Evolutionary conservation across 225 moss, liverwort and hornwort species (phyloP), one percentile per base, ranked within the genome.

Genomic region (Physcomitrellopsis africana): DNA sequence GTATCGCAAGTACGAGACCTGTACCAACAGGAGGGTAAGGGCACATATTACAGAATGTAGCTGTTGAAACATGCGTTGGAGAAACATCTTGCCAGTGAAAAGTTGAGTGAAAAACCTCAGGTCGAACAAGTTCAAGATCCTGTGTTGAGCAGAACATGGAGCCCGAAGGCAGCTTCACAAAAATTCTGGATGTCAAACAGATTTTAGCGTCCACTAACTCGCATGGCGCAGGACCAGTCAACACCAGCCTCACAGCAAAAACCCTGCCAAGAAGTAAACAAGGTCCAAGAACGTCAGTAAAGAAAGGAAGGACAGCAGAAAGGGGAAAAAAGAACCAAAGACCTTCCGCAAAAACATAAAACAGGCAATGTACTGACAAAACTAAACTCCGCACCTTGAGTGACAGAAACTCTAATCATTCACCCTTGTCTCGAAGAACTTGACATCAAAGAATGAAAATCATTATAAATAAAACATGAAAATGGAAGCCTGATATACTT

Each of bases 81-180:
- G 24, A 15, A 13, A 49, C 11, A 49, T 49, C 2, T 3, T 49
- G 12, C 0, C 48, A 49, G 11, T 49, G 48, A 49, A 11, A 49
- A 49, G 15, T 15, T 49, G 48, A 11, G 15, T 11, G 46, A n/a
- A n/a, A 9, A 55, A 69, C 91, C 83, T 91, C 91, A 12, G 88
- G 82, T 47, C 91, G 82, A 49, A 91, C 82, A 45, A 91, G 91
- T 62, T 86, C 81, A 73, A 91, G 81, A 72, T 91, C 86, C 58
- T 88, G 91, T n/a, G 91, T 91, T 65, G 91, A 82, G 63, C 91
- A 91, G 27, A 89, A 91, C 91, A 89, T 86, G 48, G 91, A 86
- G 7, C 91, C 91, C 13, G 91, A 82, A 14, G 88, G 91, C 11
- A 91, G 86, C 86, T 86, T 88, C 71, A 86, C 77, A 61, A 91